Percentiles rank a stretch among this genome's conserved stretches.
Conservation (phyloP, 768 basidiomycete species). For the Collybia mongolica region DNA sequence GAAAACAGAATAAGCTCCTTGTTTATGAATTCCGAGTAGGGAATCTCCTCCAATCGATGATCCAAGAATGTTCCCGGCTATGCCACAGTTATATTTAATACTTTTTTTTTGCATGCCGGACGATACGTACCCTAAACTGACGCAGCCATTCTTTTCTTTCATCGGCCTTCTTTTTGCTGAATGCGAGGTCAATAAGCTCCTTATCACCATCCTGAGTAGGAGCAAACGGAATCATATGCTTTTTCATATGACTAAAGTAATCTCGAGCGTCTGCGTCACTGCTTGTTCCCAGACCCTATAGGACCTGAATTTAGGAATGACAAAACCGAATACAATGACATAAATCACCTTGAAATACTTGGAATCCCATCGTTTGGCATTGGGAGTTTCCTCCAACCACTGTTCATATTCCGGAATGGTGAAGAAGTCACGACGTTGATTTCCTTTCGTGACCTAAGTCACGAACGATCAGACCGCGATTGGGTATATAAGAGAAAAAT, state of each 20-base stretch:
- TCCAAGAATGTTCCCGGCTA: conserved; percentile 94
- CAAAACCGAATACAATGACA: background rate
- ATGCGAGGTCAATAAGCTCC: conserved; percentile 92
- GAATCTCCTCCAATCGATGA: conserved; percentile 83
- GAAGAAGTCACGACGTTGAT: conserved; percentile 84
- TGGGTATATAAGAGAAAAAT: background rate
- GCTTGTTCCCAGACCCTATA: conserved; percentile 93
- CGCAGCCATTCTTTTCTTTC: conserved; percentile 98
- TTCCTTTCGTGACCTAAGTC: conserved; percentile 73
- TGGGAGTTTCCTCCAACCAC: conserved; percentile 80
- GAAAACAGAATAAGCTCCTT: conserved; percentile 97
- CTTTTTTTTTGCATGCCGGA: no score
- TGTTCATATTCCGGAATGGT: conserved; percentile 96
- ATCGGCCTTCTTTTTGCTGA: conserved; percentile 99
- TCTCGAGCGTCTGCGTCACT: conserved; percentile 85
- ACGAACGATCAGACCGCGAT: background rate
- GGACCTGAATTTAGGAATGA: conserved; percentile 6
- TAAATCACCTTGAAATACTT: conserved; percentile 94
- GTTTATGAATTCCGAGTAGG: conserved; percentile 95
- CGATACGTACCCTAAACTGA: conserved; percentile 68
- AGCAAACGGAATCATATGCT: conserved; percentile 93
- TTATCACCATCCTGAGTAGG: conserved; percentile 78
- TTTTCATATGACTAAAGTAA: conserved; percentile 90
- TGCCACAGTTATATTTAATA: background rate
- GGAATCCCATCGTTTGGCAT: conserved; percentile 78